Percentiles rank a stretch among this genome's conserved stretches.
These are phyloP conservation scores for Saccharomycopsis sp. DNA, from an alignment of 805 yeast species.

Conservation along the genomic window DNA sequence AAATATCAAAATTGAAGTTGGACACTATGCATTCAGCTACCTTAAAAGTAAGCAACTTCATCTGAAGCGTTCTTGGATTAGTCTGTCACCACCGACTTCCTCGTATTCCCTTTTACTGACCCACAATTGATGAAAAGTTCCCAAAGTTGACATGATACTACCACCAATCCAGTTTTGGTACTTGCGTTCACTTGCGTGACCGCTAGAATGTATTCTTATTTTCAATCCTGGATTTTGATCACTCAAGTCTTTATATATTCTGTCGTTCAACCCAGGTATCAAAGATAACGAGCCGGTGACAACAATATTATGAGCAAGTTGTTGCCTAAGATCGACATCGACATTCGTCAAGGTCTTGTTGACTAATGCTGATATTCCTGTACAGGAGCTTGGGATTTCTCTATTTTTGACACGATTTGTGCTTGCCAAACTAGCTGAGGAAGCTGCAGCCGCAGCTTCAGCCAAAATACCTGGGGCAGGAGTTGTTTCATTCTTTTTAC, in stretches of 20 bases:
- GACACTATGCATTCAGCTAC: too few relatives aligned
- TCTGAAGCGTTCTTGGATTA: conserved; percentile 77
- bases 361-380: conserved; percentile 16
- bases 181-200: conserved; percentile 68
- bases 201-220: conserved; percentile 75
- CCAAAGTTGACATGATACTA: conserved; percentile 77
- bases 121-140: conserved; percentile 95
- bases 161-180: conserved; percentile 92
- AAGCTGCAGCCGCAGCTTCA: conserved; percentile 21
- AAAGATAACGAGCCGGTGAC: conserved; percentile 80
- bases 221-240: conserved; percentile 75
- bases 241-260: conserved; percentile 65
- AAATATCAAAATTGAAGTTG: too few relatives aligned
- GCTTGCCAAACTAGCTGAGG: background rate
- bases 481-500: conserved; percentile 29
- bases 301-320: conserved; percentile 81
- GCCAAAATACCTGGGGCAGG: conserved; percentile 20
- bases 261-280: conserved; percentile 73
- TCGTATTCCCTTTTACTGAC: conserved; percentile 81
- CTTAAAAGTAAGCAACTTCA: too few relatives aligned
- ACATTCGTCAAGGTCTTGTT: conserved; percentile 30
- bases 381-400: background rate
- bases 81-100: conserved; percentile 79
- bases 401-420: background rate
- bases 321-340: conserved; percentile 80